These are phyloP conservation scores for Balansia obtecta DNA, from an alignment of 2,329 filamentous ascomycete genomes.

Conservation along the genomic window DNA sequence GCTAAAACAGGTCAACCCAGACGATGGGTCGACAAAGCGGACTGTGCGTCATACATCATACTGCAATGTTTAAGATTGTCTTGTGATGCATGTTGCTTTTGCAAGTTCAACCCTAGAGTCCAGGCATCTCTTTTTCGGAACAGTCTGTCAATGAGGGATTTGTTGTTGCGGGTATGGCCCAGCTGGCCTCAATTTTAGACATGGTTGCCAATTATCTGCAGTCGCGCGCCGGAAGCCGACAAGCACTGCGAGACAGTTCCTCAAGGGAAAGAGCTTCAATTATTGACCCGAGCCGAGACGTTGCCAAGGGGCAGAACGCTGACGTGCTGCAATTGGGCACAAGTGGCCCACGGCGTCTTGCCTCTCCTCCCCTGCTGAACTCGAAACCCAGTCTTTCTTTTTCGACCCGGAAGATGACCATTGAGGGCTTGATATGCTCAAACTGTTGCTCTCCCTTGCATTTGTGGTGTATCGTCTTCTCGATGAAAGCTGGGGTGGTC, in stretches of 20 bases:
- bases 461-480: background rate
- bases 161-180: background rate
- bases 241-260: background rate
- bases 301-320: background rate
- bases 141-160: background rate
- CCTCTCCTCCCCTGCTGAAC: background rate
- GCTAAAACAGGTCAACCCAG: background rate
- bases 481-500: background rate
- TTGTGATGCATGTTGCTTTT: background rate
- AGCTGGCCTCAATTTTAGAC: background rate
- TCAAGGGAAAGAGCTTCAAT: background rate
- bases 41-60: background rate
- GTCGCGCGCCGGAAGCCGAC: background rate
- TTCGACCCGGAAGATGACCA: background rate
- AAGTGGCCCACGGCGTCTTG: background rate
- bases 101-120: background rate
- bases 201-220: background rate
- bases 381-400: constrained; percentile 3
- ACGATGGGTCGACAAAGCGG: background rate
- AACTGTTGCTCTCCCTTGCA: constrained; percentile 4
- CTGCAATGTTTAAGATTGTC: background rate
- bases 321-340: background rate
- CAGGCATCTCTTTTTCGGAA: background rate
- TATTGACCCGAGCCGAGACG: background rate
- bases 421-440: background rate